Base-by-base conservation (phyloP, 805 yeast genomes). In the Scheffersomyces spartinae region DNA sequence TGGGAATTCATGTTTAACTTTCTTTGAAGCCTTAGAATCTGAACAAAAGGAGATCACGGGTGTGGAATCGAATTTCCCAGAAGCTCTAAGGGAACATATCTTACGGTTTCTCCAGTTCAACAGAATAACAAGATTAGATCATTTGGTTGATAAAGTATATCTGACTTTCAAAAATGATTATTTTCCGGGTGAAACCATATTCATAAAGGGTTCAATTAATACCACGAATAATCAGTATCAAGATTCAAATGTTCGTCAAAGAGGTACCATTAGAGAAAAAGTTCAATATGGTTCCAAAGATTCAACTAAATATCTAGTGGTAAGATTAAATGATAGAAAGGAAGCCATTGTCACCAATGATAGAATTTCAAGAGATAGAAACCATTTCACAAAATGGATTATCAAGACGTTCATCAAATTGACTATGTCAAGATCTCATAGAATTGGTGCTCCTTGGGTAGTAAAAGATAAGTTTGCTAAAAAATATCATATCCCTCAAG, bases 371-470 rank as follows among this genome's bases (percentile, higher is more conserved):
- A 65, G 98, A 36, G 95, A 88, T 44, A 65, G 96, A 32, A 77
- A 78, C 33, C 66, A 78, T 27, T 86, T 85, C 55, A 86, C 96
- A 7, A 91, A 88, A 49, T 78, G 86, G 71, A 67, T 80, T 27
- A 79, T 91, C 18, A 80, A 86, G 47, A 77, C 95, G n/a, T 76
- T 91, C 46, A 65, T 86, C 45, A 81, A 86, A 51, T 65, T 81
- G 46, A 68, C 83, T 23, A 66, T 83, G 45, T 64, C 79, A 6
- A 71, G 94, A 29, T 81, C 86, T 2, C 67, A 77, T 28, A 82
- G 80, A 62, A 62, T 76, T 21, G 96, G 97, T 3, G 88, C 96
- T 3, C 97, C 97, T 3, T 91, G 97, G 97, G 74, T 88, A 12
- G 91, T 91, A 9, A 80, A 77, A 44, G 73, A 71, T 14, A 74